Base-by-base conservation (phyloP, 306 rosid genomes). In the Pachyrhizus erosus region DNA sequence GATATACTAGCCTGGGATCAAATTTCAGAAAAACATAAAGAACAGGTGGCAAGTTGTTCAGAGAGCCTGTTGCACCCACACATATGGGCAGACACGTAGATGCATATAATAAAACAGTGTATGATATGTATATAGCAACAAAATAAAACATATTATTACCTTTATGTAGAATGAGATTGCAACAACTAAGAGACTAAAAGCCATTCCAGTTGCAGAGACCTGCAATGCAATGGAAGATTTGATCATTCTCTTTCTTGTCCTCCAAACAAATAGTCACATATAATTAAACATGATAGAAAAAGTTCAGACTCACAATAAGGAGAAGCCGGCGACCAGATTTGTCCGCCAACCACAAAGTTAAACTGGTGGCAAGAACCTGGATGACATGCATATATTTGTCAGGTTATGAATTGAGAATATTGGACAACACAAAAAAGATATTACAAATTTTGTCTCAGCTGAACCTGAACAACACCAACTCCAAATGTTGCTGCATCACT, bases 381-480 rank as follows among this genome's bases (percentile, higher is more conserved):
- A 84, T 76, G 39, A 79, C 85, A 89, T 75, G 37, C 75, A 82
- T 51, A 68, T 46, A 68, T 37, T 42, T 80, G 34, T 87, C 80
- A 80, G 75, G 15, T 79, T 46, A 81, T 68, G 72, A 78, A 60
- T 55, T 70, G 79, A 83, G 70, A 86, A 78, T 57, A 72, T 10
- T 74, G 39, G 40, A 70, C 37, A 74, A 26, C 43, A 87, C 69
- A 71, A 37, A 43, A 18, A 37, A 17, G 65, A 13, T 6, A 33
- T 64, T 78, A 90, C 75, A 82, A 86, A 91, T 80, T 74, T 54
- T 24, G 33, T 77, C 74, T 73, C 43, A 80, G 74, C 76, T 77
- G 70, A 89, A 96, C 98, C 99, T 93, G 99, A 86, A 93, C 75
- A 75, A 91, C 97, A 62, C 99, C 99, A 82, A 96, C 87, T 84